Percentiles rank a stretch among this genome's conserved stretches.
These are phyloP conservation scores for Arthrobotrys pseudoclavata DNA, from an alignment of 2,329 filamentous ascomycete genomes.

Conservation along the genomic window DNA sequence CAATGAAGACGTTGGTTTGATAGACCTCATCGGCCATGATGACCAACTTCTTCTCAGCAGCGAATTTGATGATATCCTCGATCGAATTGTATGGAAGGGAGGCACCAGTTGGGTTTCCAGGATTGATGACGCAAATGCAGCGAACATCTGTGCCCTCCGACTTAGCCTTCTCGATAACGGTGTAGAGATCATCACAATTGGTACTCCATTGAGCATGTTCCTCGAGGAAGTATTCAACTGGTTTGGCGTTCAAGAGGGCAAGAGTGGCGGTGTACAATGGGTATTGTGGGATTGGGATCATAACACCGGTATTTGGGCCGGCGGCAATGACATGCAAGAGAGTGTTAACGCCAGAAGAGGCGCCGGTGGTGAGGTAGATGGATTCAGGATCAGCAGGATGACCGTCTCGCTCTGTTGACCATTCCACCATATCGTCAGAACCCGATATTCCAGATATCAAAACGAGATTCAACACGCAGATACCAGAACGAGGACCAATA, in stretches of 20 bases:
- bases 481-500: constrained; percentile 60
- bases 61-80: constrained; percentile 86
- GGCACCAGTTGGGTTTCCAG: constrained; percentile 95
- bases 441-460: not conserved
- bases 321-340: constrained; percentile 90
- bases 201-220: constrained; percentile 90
- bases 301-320: constrained; percentile 80
- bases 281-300: constrained; percentile 97
- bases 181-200: constrained; percentile 81
- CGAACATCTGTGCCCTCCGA: constrained; percentile 85
- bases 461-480: not conserved
- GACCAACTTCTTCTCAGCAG: constrained; percentile 85
- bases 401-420: constrained; percentile 80
- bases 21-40: constrained; percentile 97
- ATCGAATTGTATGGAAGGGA: constrained; percentile 84
- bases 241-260: constrained; percentile 83
- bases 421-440: constrained; percentile 1
- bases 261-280: constrained; percentile 96
- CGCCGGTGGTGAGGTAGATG: constrained; percentile 92
- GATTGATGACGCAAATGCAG: constrained; percentile 97
- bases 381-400: constrained; percentile 83
- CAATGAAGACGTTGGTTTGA: constrained; percentile 97
- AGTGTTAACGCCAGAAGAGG: constrained; percentile 94
- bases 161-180: constrained; percentile 80
- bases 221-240: constrained; percentile 94